phyloP scores from a whole-genome alignment of 2,329 filamentous ascomycete genomes.

The Fusarium pseudoanthophilum region DNA sequence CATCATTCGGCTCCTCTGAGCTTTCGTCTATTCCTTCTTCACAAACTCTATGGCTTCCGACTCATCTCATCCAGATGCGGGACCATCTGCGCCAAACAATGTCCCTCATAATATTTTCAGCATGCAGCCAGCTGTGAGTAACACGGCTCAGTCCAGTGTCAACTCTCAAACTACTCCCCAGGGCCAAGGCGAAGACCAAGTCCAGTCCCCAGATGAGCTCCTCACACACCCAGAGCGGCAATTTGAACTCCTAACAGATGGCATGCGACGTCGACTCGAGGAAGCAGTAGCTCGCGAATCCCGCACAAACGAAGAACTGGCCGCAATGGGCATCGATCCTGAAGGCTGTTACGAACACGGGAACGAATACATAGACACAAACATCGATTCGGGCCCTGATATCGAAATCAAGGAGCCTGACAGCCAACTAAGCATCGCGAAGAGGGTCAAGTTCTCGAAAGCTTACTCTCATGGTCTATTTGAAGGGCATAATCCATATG shows the following conservation, averaged over 20 bases:
- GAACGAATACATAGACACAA: slow-evolving; percentile 1
- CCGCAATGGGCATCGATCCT: slow-evolving; percentile 9
- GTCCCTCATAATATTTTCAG: not conserved
- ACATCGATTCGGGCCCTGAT: slow-evolving; percentile 6
- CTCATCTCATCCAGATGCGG: not conserved
- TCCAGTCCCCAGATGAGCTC: not conserved
- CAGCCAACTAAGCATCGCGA: slow-evolving; percentile 23
- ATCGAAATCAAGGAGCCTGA: slow-evolving; percentile 9
- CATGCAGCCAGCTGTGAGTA: not conserved
- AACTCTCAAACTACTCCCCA: not conserved
- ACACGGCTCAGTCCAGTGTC: not conserved
- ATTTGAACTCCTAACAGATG: slow-evolving; percentile 6
- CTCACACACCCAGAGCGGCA: slow-evolving; percentile 7
- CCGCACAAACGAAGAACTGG: slow-evolving; percentile 23
- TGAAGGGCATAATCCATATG: slow-evolving; percentile 46
- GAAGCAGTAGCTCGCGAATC: slow-evolving; percentile 10
- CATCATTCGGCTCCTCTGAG: not conserved
- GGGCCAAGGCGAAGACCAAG: not conserved
- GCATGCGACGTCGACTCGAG: slow-evolving; percentile 21
- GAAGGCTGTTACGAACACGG: not conserved
- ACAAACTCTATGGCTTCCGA: slow-evolving; percentile 9
- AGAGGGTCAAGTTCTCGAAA: slow-evolving; percentile 47
- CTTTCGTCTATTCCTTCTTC: not conserved
- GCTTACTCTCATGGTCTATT: slow-evolving; percentile 46
- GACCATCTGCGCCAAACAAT: not conserved